Base-by-base conservation (phyloP, 805 yeast species). In the Myxozyma mucilagina region DNA sequence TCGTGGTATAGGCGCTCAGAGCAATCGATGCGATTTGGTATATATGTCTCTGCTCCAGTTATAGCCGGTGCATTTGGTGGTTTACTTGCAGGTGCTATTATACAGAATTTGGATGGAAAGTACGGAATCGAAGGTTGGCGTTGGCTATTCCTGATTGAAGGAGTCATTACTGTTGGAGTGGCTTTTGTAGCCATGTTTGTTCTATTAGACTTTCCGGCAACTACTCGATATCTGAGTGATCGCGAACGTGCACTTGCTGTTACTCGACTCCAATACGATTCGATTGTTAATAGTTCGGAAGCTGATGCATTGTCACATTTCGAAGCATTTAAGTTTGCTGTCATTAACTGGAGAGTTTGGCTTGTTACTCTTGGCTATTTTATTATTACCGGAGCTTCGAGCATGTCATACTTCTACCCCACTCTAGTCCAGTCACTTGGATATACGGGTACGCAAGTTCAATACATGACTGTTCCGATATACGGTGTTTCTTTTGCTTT, bases 381-480 rank as follows among this genome's bases (percentile, higher is more conserved):
- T 24, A 50, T 55, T 34, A 38, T 56, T 14, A 56, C 47, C n/a
- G 56, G 53, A 14, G 50, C 60, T 14, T 49, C 60, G 6, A 20
- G 53, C 24, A 42, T 35, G 60, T 56, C 60, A 11, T 59, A 59
- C 35, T 59, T 59, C 54, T 55, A 47, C 41, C 63, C 63, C 2
- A 59, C 63, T 32, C 39, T 59, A 7, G 52, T 50, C n/a, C 35
- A 54, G 20, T 47, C 43, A 20, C 55, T 59, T 9, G 63, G 63
- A 1, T 59, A 85, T 76, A 80, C 90, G 1, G 86, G 90, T 3
- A 86, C 84, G 66, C 78, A 82, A 57, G 92, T 94, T 9, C 90
- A 90, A 72, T 81, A 86, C 58, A 86, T 86, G 75, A 87, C 96
- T 0, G 87, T 90, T 56, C 91, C 89, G 67, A 94, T 96, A 20